phyloP scores from a whole-genome alignment of 2,329 filamentous ascomycete genomes.

The Penicillium corylophilum region DNA sequence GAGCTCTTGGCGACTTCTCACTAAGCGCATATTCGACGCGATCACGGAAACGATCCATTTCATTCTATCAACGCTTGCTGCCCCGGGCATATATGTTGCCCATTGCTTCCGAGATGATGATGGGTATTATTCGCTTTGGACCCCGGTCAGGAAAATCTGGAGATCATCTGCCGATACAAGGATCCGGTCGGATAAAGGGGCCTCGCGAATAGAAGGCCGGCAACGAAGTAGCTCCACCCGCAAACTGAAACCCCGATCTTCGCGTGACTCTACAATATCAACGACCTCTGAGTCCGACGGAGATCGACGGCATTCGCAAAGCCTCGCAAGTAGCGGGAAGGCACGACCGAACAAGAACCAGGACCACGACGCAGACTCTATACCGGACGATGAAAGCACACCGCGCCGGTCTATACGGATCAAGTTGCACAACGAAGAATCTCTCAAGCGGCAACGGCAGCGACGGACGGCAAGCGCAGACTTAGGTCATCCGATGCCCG shows the following conservation, averaged over 20 bases:
- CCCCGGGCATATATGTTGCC: slow-evolving; percentile 78
- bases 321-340: slow-evolving; percentile 22
- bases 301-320: slow-evolving; percentile 33
- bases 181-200: slow-evolving; percentile 22
- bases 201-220: slow-evolving; percentile 26
- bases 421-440: slow-evolving; percentile 78
- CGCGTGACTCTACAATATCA: slow-evolving; percentile 48
- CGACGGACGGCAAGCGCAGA: slow-evolving; percentile 35
- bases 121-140: slow-evolving; percentile 74
- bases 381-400: slow-evolving; percentile 65
- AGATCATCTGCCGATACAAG: slow-evolving; percentile 27
- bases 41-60: slow-evolving; percentile 75
- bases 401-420: slow-evolving; percentile 84
- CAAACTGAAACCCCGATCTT: slow-evolving; percentile 32
- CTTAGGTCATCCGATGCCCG: slow-evolving; percentile 26
- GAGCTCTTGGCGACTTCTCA: slow-evolving; percentile 53
- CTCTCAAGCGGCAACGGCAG: slow-evolving; percentile 65
- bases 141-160: slow-evolving; percentile 66
- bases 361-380: slow-evolving; percentile 22
- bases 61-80: slow-evolving; percentile 73
- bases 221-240: slow-evolving; percentile 31
- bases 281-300: slow-evolving; percentile 58
- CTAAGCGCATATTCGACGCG: slow-evolving; percentile 68
- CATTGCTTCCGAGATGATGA: slow-evolving; percentile 80
- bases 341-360: slow-evolving; percentile 29